Evolutionary conservation across 106 monocot species (phyloP), one percentile per base, ranked within the genome.

Genomic region (Allium fistulosum): DNA sequence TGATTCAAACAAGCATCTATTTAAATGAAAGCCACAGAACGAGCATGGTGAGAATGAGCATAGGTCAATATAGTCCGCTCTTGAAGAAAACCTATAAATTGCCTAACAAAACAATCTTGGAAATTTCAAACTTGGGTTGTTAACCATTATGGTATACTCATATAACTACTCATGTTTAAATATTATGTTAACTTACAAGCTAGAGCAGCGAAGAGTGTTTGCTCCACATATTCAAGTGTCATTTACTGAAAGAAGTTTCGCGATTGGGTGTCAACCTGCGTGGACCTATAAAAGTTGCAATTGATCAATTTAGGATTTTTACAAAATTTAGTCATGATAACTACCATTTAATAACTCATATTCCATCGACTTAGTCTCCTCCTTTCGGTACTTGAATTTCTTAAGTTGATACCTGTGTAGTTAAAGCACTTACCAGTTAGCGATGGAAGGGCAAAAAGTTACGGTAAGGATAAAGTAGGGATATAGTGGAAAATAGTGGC

Each of bases 151-250:
- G 18, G 28, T 8, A 5, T 17, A 16, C 4, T 14, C 7, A 50
- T 52, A 3, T 6, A 26, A 26, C 50, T n/a, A 13, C 2, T 27
- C 26, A 18, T 26, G 10, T 26, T 46, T 50, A 22, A 14, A 16
- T 3, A 65, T 58, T 37, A 28, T 48, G 5, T 45, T 12, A 68
- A 77, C 80, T 74, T 10, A 84, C 84, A 48, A 63, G 63, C 77
- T 72, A 84, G 7, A 67, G 74, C 26, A 80, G 74, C n/a, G 62
- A 53, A 12, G 13, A 15, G 46, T 74, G 1, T 11, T 71, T 22
- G 46, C 80, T 84, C 84, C 84, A 84, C 13, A 51, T 66, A 53
- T 71, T 77, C 65, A 84, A 18, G 62, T 84, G 84, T 12, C 80
- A 53, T 52, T n/a, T 68, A 11, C 80, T 80, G 37, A 80, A 84